Percentiles rank a stretch among this genome's conserved stretches.
Conservation (phyloP, 2,329 filamentous ascomycete species). For the Aspergillus melleus region DNA sequence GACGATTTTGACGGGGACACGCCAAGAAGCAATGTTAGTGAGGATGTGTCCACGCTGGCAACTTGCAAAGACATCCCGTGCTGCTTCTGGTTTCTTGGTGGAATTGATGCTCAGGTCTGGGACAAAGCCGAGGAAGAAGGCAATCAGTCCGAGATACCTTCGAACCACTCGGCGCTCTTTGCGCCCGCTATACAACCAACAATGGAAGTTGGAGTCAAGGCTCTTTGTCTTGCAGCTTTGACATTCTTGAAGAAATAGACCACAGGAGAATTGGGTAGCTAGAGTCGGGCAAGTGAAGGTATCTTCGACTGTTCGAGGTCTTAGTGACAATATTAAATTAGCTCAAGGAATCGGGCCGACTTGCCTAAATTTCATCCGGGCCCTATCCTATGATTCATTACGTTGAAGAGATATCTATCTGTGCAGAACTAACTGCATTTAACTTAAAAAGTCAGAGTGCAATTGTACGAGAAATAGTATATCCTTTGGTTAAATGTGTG, state of each 20-base stretch:
- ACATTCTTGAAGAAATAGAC: conserved; percentile 33
- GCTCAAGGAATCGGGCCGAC: too few relatives aligned
- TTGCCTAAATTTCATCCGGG: too few relatives aligned
- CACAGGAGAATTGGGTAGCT: background rate
- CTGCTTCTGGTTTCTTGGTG: conserved; percentile 60
- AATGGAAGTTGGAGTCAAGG: conserved; percentile 53
- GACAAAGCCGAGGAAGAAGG: conserved; percentile 47
- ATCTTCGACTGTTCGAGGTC: too few relatives aligned
- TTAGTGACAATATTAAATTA: too few relatives aligned
- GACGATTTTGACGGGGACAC: conserved; percentile 34
- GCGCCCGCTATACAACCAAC: conserved; percentile 61
- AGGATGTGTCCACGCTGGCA: conserved; percentile 61
- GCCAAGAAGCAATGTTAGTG: conserved; percentile 44
- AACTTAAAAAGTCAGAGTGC: too few relatives aligned
- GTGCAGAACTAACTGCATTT: too few relatives aligned
- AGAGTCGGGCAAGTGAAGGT: too few relatives aligned
- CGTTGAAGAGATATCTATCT: too few relatives aligned
- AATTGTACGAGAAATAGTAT: too few relatives aligned
- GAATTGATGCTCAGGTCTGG: conserved; percentile 52
- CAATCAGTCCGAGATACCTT: conserved; percentile 51
- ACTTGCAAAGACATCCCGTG: conserved; percentile 51
- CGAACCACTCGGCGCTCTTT: conserved; percentile 62
- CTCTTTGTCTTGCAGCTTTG: conserved; percentile 53
- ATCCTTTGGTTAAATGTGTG: too few relatives aligned
- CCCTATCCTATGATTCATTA: too few relatives aligned